phyloP scores from a whole-genome alignment of 2,329 filamentous ascomycete genomes.

The Ascochyta rabiei region DNA sequence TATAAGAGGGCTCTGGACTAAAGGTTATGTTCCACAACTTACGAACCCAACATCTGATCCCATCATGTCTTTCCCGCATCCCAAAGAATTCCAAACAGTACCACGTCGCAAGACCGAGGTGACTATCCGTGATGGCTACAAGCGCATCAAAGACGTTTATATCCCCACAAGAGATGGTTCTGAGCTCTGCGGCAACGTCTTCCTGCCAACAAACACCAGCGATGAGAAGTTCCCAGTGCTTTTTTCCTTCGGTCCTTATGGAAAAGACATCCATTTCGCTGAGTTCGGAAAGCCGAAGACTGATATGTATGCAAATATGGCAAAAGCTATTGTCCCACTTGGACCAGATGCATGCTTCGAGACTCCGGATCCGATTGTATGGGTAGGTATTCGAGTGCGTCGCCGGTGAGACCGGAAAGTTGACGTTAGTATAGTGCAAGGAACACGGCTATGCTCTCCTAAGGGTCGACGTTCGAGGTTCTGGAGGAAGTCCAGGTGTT shows the following conservation, averaged over 20 bases:
- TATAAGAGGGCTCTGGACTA: background rate
- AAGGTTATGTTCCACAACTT: background rate
- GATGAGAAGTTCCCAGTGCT: background rate
- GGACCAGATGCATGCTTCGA: background rate
- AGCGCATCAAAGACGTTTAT: background rate
- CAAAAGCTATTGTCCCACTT: background rate
- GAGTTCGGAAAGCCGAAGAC: background rate
- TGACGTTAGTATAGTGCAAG: background rate
- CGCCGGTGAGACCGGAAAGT: background rate
- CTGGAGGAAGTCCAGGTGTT: background rate
- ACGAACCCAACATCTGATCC: background rate
- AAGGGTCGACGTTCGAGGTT: background rate
- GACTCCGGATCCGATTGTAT: background rate
- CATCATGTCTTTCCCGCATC: background rate
- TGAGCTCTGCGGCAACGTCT: background rate
- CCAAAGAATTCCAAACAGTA: background rate
- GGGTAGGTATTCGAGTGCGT: background rate
- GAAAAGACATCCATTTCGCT: background rate
- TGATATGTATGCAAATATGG: background rate
- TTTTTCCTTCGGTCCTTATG: background rate
- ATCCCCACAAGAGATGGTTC: background rate
- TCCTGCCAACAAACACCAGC: background rate
- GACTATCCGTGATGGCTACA: background rate
- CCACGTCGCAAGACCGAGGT: background rate
- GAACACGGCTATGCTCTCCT: background rate